phyloP scores from a whole-genome alignment of 2,329 filamentous ascomycete genomes.

The Pestalotiopsis sp. region DNA sequence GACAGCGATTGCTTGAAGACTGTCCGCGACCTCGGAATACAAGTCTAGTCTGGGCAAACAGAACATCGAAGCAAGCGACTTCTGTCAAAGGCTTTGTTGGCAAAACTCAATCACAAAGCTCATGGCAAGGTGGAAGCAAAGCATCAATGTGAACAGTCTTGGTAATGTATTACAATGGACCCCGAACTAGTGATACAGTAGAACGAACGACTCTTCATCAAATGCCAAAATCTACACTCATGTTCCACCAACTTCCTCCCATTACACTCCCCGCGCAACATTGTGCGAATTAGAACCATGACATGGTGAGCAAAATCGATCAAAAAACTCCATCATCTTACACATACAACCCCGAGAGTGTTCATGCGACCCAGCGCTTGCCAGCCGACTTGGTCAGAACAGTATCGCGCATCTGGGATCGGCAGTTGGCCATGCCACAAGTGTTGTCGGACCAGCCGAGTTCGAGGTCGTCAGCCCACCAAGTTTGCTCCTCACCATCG shows the following conservation, averaged over 20 bases:
- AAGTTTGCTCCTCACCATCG: constrained; percentile 37
- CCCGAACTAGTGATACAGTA: background rate
- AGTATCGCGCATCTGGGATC: constrained; percentile 34
- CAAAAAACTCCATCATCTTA: constrained; percentile 1
- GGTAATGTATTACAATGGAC: background rate
- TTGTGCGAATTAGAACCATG: constrained; percentile 8
- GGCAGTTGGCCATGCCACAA: constrained; percentile 41
- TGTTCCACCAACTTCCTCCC: constrained; percentile 5
- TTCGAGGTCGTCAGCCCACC: constrained; percentile 50
- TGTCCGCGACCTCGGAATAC: no score
- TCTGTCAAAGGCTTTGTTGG: background rate
- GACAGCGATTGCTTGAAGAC: no score
- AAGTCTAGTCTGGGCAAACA: no score
- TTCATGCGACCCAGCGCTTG: constrained; percentile 18
- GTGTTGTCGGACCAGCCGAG: constrained; percentile 46
- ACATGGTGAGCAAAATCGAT: constrained; percentile 28
- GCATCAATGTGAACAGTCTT: background rate
- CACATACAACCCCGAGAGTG: background rate
- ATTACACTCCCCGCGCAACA: constrained; percentile 7
- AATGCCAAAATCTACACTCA: constrained; percentile 8
- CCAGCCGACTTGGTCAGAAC: constrained; percentile 23
- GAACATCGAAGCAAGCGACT: no score
- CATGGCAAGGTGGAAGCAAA: background rate
- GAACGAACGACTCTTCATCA: background rate
- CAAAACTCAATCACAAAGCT: background rate